Conservation (phyloP, 495 filamentous ascomycete species). For the Penicillium psychrofluorescens region DNA sequence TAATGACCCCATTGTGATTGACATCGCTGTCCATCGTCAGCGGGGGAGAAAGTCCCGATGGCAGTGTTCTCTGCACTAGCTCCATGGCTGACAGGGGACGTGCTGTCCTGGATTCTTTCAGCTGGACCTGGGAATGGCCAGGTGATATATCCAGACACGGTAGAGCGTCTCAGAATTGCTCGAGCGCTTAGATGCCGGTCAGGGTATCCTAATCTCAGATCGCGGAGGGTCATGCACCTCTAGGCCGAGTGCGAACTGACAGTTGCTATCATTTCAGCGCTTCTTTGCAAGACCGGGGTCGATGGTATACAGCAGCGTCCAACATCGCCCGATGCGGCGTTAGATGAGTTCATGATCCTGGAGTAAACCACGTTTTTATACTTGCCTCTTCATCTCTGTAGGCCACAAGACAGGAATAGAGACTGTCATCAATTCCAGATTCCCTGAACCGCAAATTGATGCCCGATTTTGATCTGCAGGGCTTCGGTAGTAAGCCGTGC, state of each 20-base stretch:
- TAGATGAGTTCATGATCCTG: too few species aligned
- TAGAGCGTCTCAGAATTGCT: background rate
- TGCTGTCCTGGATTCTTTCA: background rate
- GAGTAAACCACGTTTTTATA: too few species aligned
- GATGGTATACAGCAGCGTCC: background rate
- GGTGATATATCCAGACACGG: background rate
- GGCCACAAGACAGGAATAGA: too few species aligned
- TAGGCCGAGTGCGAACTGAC: background rate
- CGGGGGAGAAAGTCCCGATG: conserved; percentile 12
- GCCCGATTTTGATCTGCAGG: too few species aligned
- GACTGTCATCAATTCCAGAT: too few species aligned
- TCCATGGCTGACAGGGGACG: conserved; percentile 3
- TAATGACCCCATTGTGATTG: conserved; percentile 22
- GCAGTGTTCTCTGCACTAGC: background rate
- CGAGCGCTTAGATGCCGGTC: background rate
- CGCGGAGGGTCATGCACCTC: background rate
- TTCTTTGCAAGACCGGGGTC: background rate
- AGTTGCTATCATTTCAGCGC: background rate
- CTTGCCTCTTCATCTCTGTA: too few species aligned
- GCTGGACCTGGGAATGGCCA: background rate
- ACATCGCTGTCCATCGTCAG: conserved; percentile 17
- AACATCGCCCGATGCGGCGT: too few species aligned
- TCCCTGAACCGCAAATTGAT: too few species aligned
- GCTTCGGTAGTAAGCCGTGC: too few species aligned
- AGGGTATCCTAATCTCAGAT: background rate